Evolutionary conservation across 2,329 filamentous ascomycete genomes (phyloP).

Genomic region (Hypomyces rosellus): DNA sequence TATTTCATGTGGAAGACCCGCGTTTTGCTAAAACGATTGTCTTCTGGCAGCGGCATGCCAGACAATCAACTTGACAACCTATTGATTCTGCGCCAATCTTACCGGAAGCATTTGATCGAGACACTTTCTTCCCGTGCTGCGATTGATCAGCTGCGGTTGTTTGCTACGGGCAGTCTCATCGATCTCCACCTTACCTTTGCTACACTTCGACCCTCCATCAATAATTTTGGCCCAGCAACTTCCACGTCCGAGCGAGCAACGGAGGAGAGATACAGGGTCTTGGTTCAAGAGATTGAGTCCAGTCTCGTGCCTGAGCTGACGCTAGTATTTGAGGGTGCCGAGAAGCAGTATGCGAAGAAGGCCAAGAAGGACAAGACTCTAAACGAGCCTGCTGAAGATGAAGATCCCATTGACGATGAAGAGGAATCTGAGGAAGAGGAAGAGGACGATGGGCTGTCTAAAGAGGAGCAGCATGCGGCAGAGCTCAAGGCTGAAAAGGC

Average conservation of each 20-base stretch:
- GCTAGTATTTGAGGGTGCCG: constrained; percentile 69
- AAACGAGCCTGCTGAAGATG: constrained; percentile 62
- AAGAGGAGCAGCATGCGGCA: constrained; percentile 54
- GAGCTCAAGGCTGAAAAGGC: constrained; percentile 75
- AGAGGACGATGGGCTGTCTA: constrained; percentile 46
- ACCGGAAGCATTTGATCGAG: constrained; percentile 58
- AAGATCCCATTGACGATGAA: constrained; percentile 63
- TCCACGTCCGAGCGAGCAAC: constrained; percentile 17
- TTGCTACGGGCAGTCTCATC: constrained; percentile 68
- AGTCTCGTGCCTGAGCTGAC: constrained; percentile 62
- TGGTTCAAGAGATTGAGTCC: constrained; percentile 62
- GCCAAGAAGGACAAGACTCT: constrained; percentile 50
- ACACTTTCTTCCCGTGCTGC: constrained; percentile 61
- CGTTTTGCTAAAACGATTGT: constrained; percentile 48
- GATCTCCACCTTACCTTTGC: constrained; percentile 79
- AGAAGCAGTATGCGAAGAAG: constrained; percentile 71
- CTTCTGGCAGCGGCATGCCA: constrained; percentile 48
- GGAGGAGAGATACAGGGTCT: constrained; percentile 28
- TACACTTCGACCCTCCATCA: constrained; percentile 54
- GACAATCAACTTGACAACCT: constrained; percentile 55
- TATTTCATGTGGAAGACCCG: constrained; percentile 95
- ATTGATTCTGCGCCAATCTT: constrained; percentile 48
- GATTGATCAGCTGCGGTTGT: constrained; percentile 72
- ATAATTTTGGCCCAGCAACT: constrained; percentile 29
- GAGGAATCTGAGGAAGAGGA: constrained; percentile 48